phyloP scores from a whole-genome alignment of 2,329 filamentous ascomycete genomes.

The Penicillium capsulatum region DNA sequence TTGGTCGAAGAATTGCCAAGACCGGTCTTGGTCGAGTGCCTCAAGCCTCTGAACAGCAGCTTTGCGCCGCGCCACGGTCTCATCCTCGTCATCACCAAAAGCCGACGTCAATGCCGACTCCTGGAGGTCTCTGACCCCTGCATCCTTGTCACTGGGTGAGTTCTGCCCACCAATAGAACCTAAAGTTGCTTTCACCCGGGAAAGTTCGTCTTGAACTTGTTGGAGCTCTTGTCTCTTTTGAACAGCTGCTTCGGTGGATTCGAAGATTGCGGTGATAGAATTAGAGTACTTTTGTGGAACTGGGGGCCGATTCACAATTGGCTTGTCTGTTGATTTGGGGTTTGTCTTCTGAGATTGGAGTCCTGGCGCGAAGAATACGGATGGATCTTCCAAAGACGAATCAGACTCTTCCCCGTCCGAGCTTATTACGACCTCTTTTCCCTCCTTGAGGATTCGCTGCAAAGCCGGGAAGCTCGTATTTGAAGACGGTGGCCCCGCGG shows the following conservation, averaged over 20 bases:
- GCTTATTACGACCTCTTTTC: constrained; percentile 54
- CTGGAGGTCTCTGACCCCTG: constrained; percentile 22
- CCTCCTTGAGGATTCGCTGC: constrained; percentile 55
- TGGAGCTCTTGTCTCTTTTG: constrained; percentile 43
- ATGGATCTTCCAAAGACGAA: constrained; percentile 55
- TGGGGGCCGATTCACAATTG: constrained; percentile 2
- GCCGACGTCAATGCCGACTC: constrained; percentile 43
- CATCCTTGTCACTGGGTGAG: neutral
- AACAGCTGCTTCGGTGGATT: too few species aligned
- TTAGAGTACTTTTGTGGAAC: constrained; percentile 52
- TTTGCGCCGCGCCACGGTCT: constrained; percentile 44
- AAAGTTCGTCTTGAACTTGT: too few species aligned
- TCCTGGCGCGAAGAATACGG: constrained; percentile 30
- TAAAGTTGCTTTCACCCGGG: too few species aligned
- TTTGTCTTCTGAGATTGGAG: constrained; percentile 3
- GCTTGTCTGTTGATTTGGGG: constrained; percentile 1
- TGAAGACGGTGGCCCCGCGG: constrained; percentile 15
- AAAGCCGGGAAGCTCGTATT: constrained; percentile 30
- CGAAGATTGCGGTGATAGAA: constrained; percentile 42
- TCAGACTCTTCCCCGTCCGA: constrained; percentile 68
- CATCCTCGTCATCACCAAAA: constrained; percentile 41
- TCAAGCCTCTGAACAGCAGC: constrained; percentile 60
- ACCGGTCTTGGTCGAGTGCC: constrained; percentile 50
- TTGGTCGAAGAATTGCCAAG: constrained; percentile 56
- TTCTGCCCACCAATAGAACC: too few species aligned